Base-by-base conservation (phyloP, 495 filamentous ascomycete species). In the Acidiella bohemica region DNA sequence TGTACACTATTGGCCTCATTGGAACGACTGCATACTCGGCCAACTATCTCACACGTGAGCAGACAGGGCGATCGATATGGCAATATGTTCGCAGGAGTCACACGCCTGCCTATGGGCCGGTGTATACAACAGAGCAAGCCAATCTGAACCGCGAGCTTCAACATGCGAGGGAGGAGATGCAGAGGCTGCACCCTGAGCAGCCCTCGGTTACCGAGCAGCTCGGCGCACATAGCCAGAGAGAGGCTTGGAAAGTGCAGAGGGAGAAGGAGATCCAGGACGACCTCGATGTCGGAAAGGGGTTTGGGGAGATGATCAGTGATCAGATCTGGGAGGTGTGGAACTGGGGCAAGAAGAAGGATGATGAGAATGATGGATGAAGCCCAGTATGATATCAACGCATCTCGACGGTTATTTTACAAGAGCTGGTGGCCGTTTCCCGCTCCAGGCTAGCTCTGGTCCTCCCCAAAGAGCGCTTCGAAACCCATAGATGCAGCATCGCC, bases 301-400 rank as follows among this genome's bases (percentile, higher is more conserved):
- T 88, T 67, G 73, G 72, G 12, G 77, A 73, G 51, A 62, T 94
- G 60, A 94, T 94, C 47, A 68, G 71, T 59, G 81, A 86, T 49
- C 80, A 88, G 70, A 71, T 93, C 29, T 76, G 70, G 67, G 84
- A 93, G 59, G 87, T 86, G 29, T 83, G 71, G 74, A 76, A 67
- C 56, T 70, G 68, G 67, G 67, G 57, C 12, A 58, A 61, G 55
- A 53, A 35, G 52, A 59, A 59, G 39, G 49, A 54, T 26, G 56
- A 49, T 22, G 41, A 51, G 11, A 51, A 56, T 20, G 55, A 41
- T 18, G 50, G 54, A 28, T 36, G 26, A 37, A 4, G 22, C 34
- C n/a, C n/a, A n/a, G n/a, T n/a, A n/a, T n/a, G n/a, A n/a, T n/a
- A n/a, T n/a, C n/a, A n/a, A n/a, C n/a, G n/a, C n/a, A n/a, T n/a